Conservation (phyloP, 805 yeast species). For the Metschnikowia borealis region DNA sequence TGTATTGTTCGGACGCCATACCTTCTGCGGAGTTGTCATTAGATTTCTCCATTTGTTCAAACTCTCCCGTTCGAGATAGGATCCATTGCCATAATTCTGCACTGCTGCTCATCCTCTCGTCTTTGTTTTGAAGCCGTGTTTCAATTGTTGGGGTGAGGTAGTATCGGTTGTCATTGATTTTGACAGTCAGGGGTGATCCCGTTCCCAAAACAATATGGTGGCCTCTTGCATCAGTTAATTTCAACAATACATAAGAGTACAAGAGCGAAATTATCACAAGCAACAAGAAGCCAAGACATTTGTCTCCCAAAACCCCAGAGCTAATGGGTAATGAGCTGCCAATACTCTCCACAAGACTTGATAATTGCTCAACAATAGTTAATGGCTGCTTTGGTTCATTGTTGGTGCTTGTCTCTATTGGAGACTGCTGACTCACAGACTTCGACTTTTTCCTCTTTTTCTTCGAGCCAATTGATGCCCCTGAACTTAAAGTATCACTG, state of each 20-base stretch:
- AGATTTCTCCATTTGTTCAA: background rate
- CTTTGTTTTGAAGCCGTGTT: constrained; percentile 8
- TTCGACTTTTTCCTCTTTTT: constrained; percentile 13
- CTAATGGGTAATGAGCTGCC: constrained; percentile 13
- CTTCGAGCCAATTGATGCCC: constrained; percentile 10
- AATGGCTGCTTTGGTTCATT: background rate
- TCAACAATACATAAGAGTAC: constrained; percentile 8
- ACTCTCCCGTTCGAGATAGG: constrained; percentile 9
- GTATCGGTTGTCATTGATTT: constrained; percentile 7
- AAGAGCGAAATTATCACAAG: constrained; percentile 6
- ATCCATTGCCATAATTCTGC: constrained; percentile 19
- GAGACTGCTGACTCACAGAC: constrained; percentile 5
- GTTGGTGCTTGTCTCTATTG: background rate
- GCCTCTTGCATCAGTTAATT: background rate
- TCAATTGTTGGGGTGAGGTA: constrained; percentile 12
- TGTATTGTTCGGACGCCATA: constrained; percentile 7
- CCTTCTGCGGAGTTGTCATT: background rate
- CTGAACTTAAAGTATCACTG: constrained; percentile 7
- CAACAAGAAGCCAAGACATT: constrained; percentile 10
- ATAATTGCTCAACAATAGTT: constrained; percentile 5
- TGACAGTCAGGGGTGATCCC: background rate
- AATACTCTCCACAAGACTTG: constrained; percentile 9
- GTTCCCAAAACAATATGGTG: background rate
- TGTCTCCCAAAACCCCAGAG: constrained; percentile 10
- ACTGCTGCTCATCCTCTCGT: background rate